Evolutionary conservation across 306 rosid species (phyloP), one percentile per base, ranked within the genome.

Genomic region (Myrica gale): DNA sequence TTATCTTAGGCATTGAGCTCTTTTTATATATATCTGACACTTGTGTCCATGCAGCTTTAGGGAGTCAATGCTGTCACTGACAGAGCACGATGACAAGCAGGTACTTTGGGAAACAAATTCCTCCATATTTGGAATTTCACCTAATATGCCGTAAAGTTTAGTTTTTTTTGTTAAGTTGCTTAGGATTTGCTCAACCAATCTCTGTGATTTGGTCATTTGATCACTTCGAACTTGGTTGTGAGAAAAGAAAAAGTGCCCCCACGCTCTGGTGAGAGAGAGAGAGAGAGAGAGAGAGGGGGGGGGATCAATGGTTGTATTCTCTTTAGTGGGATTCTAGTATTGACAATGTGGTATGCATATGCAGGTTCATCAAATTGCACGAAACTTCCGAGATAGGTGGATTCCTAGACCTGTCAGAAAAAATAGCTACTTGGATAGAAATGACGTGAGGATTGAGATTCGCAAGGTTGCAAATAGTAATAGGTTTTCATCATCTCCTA

Each of bases 41-140:
- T n/a, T 76, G 78, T 81, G 78, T 79, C 43, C 76, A 20, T 90
- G 85, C 99, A 96, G 99, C 82, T 89, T 96, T 91, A 79, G 80
- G 82, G 94, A 86, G 61, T 96, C 99, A 1, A 89, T 96, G 82
- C 81, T 96, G 77, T 89, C 98, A 74, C 86, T 96, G 86, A 92
- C 99, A 1, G 99, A 96, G 85, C 99, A 96, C 55, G 91, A 86
- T 53, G 99, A 96, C 90, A 96, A 84, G 88, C 97, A 91, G 99
- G 99, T 96, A 86, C 52, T 46, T 47, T 53, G 70, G 56, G 51
- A 63, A 50, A 52, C 72, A 50, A 68, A 19, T 53, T n/a, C 26
- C 39, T 19, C 44, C 6, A 32, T 45, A 19, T 71, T 51, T 67
- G 20, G 61, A 15, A 12, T 56, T 67, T 44, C 32, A 15, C 51